Conservation (phyloP, 768 basidiomycete genomes). For the Rhizopogon vesiculosus region DNA sequence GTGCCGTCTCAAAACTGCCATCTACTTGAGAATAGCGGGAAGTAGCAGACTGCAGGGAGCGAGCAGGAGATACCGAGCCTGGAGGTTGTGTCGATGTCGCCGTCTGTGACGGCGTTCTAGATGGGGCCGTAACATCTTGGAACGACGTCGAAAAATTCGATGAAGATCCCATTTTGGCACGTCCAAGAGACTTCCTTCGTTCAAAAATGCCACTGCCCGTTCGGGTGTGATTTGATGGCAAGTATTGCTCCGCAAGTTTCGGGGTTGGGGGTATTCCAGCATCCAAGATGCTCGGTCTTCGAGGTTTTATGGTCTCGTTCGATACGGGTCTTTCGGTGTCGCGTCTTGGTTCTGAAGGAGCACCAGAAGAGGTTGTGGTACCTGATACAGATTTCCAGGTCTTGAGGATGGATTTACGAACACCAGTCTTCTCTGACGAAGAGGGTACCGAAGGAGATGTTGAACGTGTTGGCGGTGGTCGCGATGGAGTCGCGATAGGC, state of each 20-base stretch:
- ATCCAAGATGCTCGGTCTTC: conserved; percentile 47
- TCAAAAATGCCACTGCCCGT: conserved; percentile 28
- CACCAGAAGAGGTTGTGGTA: conserved; percentile 21
- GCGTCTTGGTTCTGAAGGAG: conserved; percentile 30
- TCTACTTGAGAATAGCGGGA: conserved; percentile 23
- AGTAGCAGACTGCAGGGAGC: conserved; percentile 17
- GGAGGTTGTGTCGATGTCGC: conserved; percentile 13
- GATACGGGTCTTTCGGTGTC: conserved; percentile 35
- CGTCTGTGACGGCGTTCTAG: conserved; percentile 2
- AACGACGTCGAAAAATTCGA: conserved; percentile 24
- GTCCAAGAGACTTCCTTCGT: conserved; percentile 15
- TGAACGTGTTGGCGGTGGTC: conserved; percentile 3
- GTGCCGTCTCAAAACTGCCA: conserved; percentile 57
- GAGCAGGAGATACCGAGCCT: conserved; percentile 24
- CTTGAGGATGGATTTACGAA: conserved; percentile 72
- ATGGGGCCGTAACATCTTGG: conserved; percentile 21
- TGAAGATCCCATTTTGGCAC: conserved; percentile 14
- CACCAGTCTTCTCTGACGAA: conserved; percentile 40
- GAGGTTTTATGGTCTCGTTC: conserved; percentile 30
- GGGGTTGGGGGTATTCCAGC: conserved; percentile 56
- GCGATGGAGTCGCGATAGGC: conserved; percentile 25
- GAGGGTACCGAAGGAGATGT: conserved; percentile 19
- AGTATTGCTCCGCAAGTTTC: conserved; percentile 49
- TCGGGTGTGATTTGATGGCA: conserved; percentile 27
- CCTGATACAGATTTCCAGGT: conserved; percentile 49